Percentiles rank a stretch among this genome's conserved stretches.
These are phyloP conservation scores for Ceratocystis albifundus DNA, from an alignment of 2,329 filamentous ascomycete species.

Conservation along the genomic window DNA sequence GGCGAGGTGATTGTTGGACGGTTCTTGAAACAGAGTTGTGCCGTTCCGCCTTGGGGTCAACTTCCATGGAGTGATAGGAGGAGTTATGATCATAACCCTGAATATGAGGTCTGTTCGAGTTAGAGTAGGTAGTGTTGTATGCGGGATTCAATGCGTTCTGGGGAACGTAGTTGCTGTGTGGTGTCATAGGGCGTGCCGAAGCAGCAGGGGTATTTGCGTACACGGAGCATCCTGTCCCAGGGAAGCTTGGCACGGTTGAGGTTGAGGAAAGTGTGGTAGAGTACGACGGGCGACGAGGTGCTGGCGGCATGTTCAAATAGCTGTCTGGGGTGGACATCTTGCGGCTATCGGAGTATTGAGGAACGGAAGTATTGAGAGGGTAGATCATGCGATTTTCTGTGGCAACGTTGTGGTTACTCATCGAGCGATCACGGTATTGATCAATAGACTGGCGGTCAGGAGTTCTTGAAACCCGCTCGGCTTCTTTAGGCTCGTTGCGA, in stretches of 20 bases:
- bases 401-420: slow-evolving; percentile 46
- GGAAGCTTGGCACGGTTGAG: not conserved
- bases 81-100: slow-evolving; percentile 20
- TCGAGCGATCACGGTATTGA: slow-evolving; percentile 42
- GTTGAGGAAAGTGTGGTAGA: slow-evolving; percentile 2
- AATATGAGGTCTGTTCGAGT: not conserved
- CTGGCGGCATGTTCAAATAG: not conserved
- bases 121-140: slow-evolving; percentile 10
- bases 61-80: slow-evolving; percentile 9
- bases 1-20: slow-evolving; percentile 14
- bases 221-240: not conserved
- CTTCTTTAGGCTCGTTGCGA: slow-evolving; percentile 47
- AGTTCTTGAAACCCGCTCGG: slow-evolving; percentile 30
- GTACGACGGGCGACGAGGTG: not conserved
- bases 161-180: slow-evolving; percentile 19
- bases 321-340: slow-evolving; percentile 9
- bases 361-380: slow-evolving; percentile 6
- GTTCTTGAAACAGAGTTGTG: slow-evolving; percentile 11
- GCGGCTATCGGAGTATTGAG: slow-evolving; percentile 6
- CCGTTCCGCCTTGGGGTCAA: slow-evolving; percentile 18
- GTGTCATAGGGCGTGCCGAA: slow-evolving; percentile 28
- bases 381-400: slow-evolving; percentile 18
- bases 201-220: not conserved
- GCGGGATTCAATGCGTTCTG: not conserved
- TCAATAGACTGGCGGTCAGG: slow-evolving; percentile 27